A percentile compares a stretch with the other conserved stretches of the same genome.
These are phyloP conservation scores for Yamadazyma kanchanaburiensis DNA, from an alignment of 1,139 yeast genomes.

Conservation along the genomic window DNA sequence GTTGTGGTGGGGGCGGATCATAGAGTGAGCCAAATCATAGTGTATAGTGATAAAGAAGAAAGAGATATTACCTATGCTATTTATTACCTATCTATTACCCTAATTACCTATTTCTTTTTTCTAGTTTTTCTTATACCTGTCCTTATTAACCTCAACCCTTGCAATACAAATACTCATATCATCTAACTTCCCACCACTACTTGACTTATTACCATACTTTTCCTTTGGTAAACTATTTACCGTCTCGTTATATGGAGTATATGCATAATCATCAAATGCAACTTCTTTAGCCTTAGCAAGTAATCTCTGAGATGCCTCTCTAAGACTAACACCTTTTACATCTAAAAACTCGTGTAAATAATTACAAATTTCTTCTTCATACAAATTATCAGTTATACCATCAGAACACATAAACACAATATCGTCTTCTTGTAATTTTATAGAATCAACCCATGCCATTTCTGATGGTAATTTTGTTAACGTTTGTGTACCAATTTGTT, in stretches of 20 bases:
- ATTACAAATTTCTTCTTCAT: conserved; percentile 43
- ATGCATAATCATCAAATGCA: conserved; percentile 54
- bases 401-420: conserved; percentile 49
- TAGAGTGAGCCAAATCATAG: too few relatives aligned
- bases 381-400: conserved; percentile 54
- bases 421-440: conserved; percentile 40
- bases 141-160: conserved; percentile 28
- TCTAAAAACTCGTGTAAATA: conserved; percentile 30
- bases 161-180: conserved; percentile 55
- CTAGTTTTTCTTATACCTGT: conserved; percentile 3
- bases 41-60: background rate
- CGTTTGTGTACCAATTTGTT: conserved; percentile 56
- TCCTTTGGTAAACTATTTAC: conserved; percentile 42
- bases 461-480: conserved; percentile 43
- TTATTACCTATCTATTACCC: conserved; percentile 1
- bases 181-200: conserved; percentile 54
- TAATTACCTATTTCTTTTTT: conserved; percentile 1
- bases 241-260: conserved; percentile 53
- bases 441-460: conserved; percentile 46
- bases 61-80: background rate
- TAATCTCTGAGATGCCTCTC: conserved; percentile 37
- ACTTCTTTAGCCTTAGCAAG: conserved; percentile 45
- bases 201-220: conserved; percentile 27
- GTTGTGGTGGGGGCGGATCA: conserved; percentile 5
- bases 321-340: conserved; percentile 25